Conservation (phyloP, 495 filamentous ascomycete species). For the Hypoxylon crocopeplum region DNA sequence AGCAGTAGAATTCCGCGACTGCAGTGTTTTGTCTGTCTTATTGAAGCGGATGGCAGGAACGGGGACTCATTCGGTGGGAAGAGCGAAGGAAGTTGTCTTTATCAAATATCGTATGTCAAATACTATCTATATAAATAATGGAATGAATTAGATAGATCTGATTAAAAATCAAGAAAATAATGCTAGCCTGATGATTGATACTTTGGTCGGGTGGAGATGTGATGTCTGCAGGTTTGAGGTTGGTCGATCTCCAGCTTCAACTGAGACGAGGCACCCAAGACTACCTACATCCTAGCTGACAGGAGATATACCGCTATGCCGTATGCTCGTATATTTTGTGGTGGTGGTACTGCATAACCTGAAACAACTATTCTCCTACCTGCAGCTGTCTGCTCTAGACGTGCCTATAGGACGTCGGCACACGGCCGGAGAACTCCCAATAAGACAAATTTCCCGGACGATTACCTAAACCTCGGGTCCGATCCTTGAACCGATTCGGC, state of each 20-base stretch:
- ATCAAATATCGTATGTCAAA: background rate
- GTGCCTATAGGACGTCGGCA: constrained; percentile 18
- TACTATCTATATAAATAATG: background rate
- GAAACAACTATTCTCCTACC: constrained; percentile 27
- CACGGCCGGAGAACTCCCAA: constrained; percentile 14
- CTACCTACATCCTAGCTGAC: no score
- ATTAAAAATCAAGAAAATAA: background rate
- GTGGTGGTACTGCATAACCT: constrained; percentile 34
- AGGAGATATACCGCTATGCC: background rate
- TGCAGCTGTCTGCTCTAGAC: constrained; percentile 7
- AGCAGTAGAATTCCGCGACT: no score
- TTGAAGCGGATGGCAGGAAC: background rate
- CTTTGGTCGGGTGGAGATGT: constrained; percentile 2
- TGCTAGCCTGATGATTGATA: no score
- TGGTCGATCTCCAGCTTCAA: constrained; percentile 17
- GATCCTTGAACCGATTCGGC: no score
- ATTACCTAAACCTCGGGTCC: no score
- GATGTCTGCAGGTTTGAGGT: constrained; percentile 8
- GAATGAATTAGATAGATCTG: background rate
- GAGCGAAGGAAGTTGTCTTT: background rate
- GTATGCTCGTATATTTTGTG: background rate
- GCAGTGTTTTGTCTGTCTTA: no score
- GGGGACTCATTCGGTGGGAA: no score
- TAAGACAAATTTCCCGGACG: constrained; percentile 12
- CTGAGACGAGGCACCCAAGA: constrained; percentile 6